Evolutionary conservation across 2,329 filamentous ascomycete species (phyloP), one percentile per base, ranked within the genome.

Genomic region (Claviceps sp.): DNA sequence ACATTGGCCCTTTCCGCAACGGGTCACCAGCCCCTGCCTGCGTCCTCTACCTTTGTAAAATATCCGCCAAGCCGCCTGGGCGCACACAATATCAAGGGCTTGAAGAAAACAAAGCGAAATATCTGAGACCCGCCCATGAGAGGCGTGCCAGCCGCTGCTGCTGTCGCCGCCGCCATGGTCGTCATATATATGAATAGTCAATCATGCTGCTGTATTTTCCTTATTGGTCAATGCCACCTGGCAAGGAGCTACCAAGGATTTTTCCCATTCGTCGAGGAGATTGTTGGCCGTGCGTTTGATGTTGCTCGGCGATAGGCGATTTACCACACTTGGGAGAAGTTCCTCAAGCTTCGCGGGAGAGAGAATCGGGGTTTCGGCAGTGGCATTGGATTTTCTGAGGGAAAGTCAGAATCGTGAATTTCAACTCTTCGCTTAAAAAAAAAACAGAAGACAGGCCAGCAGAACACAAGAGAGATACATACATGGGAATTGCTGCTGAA

Each of bases 181-280:
- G 9, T 34, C 30, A 34, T 34, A 11, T 34, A 11, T 11, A 9
- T 34, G 37, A 14, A 44, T 37, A 16, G 16, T 14, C 14, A 18
- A 34, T 50, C 30, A 54, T 37, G 42, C 7, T 34, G 42, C 58
- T 20, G 52, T 57, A 53, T 68, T 70, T 56, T 68, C 67, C 56
- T 67, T 66, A 56, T 63, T 56, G 20, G 55, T 58, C 34, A 53
- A 57, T 14, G 13, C 40, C 38, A 26, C 18, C 36, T 36, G 6
- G 24, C 45, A 22, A 11, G 67, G 65, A 8, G 65, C 57, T 5
- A 60, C 58, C 44, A 70, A 58, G 4, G 67, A 70, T 66, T 82
- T 87, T 70, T 97, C 91, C 87, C 89, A 95, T 63, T 95, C 89
- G 57, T 83, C 85, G 81, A 96, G 89, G 53, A 95, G 74, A 56